These are phyloP conservation scores for Trichosporon ovoides DNA, from an alignment of 1,284 basidiomycete species.

Conservation along the genomic window DNA sequence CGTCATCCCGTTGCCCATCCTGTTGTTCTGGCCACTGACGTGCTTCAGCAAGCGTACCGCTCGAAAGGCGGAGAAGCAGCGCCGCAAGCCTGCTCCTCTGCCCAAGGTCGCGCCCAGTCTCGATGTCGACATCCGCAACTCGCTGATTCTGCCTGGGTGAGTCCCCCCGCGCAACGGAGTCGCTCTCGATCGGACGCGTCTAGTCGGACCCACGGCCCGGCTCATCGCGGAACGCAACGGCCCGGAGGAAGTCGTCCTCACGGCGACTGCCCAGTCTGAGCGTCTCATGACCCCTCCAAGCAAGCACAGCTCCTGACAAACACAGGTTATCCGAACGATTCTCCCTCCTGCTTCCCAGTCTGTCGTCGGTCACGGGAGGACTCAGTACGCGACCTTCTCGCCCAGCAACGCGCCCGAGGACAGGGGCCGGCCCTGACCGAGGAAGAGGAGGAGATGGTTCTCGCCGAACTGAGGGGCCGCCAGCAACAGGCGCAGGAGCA, in stretches of 20 bases:
- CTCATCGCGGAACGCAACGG: neutral
- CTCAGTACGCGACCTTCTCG: constrained; percentile 35
- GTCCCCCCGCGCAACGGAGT: constrained; percentile 15
- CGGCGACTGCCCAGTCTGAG: neutral
- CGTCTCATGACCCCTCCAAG: neutral
- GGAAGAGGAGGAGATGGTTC: constrained; percentile 43
- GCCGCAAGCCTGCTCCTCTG: neutral
- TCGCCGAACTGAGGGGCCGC: constrained; percentile 33
- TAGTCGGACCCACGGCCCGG: neutral
- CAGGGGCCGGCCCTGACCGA: constrained; percentile 37
- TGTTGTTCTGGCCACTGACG: constrained; percentile 6
- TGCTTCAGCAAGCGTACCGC: constrained; percentile 5
- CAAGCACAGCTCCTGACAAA: neutral
- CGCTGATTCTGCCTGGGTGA: constrained; percentile 44
- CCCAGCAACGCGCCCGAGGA: constrained; percentile 34
- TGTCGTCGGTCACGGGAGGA: constrained; percentile 33
- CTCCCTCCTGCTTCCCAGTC: constrained; percentile 41
- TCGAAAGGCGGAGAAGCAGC: constrained; percentile 3
- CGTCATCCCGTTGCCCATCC: neutral
- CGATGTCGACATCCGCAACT: constrained; percentile 40
- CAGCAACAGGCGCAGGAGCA: neutral
- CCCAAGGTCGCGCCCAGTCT: constrained; percentile 29
- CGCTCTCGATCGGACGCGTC: neutral
- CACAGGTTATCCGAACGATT: constrained; percentile 40
- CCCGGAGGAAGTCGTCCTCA: neutral